These are phyloP conservation scores for Amanita molliuscula DNA, from an alignment of 768 basidiomycete genomes.

Conservation along the genomic window DNA sequence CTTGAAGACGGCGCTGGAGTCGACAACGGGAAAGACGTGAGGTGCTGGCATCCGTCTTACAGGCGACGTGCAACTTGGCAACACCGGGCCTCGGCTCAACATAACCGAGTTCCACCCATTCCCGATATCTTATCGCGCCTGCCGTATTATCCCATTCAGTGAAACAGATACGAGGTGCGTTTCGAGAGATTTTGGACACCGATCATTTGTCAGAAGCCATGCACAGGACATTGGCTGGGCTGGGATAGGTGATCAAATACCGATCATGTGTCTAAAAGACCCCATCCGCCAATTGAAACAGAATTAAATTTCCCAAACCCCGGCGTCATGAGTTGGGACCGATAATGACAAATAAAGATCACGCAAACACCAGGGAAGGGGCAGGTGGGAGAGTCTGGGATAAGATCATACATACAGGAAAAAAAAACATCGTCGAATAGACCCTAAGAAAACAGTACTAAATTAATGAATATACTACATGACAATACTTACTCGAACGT, in stretches of 20 bases:
- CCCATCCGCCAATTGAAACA: not conserved
- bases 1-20: conserved; percentile 62
- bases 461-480: conserved; percentile 7
- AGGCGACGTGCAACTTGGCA: not conserved
- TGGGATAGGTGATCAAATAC: not conserved
- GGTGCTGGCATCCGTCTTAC: conserved; percentile 27
- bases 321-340: not conserved
- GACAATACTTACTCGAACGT: not conserved
- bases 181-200: no score
- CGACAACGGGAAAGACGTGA: conserved; percentile 34
- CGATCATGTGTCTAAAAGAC: conserved; percentile 1
- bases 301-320: not conserved
- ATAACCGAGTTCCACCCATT: not conserved
- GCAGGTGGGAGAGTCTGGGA: not conserved
- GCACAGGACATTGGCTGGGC: no score
- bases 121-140: not conserved
- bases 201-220: no score
- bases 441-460: not conserved
- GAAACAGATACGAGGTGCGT: no score
- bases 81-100: not conserved
- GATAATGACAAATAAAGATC: not conserved
- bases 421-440: not conserved
- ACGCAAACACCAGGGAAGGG: not conserved
- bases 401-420: not conserved
- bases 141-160: no score